These are phyloP conservation scores for Tephrocybe sp. DNA, from an alignment of 768 basidiomycete species.

Conservation along the genomic window DNA sequence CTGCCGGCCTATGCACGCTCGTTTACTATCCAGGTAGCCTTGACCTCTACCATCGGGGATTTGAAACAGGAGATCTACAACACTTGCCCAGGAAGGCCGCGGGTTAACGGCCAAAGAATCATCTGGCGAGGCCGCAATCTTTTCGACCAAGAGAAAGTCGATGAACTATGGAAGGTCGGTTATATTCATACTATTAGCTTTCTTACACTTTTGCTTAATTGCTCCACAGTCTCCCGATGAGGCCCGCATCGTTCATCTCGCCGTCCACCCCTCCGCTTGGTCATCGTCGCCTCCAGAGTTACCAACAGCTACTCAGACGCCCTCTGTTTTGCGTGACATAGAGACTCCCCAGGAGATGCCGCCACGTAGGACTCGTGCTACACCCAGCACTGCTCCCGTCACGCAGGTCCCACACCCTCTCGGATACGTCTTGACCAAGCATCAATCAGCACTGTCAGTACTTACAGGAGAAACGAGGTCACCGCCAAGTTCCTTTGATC, in stretches of 20 bases:
- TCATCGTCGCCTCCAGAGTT: constrained; percentile 45
- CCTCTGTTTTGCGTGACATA: constrained; percentile 4
- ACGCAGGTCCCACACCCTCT: constrained; percentile 19
- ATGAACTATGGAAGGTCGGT: constrained; percentile 68
- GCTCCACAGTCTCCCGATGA: constrained; percentile 49
- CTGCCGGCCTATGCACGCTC: constrained; percentile 73
- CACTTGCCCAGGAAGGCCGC: constrained; percentile 62
- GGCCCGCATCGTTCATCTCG: constrained; percentile 64
- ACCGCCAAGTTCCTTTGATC: constrained; percentile 3
- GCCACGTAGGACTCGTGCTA: constrained; percentile 1
- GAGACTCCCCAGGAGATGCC: constrained; percentile 8
- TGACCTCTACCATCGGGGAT: constrained; percentile 50
- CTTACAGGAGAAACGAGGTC: constrained; percentile 21
- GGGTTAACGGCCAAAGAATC: constrained; percentile 68
- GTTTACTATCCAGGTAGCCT: constrained; percentile 51
- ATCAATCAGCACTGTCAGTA: constrained; percentile 40
- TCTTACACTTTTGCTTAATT: constrained; percentile 10
- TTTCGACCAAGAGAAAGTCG: constrained; percentile 59
- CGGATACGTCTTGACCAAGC: constrained; percentile 37
- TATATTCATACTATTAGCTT: constrained; percentile 10
- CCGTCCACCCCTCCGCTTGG: constrained; percentile 83
- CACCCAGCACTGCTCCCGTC: background rate
- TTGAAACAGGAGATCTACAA: constrained; percentile 65
- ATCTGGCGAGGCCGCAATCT: constrained; percentile 74
- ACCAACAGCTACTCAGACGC: constrained; percentile 15